Evolutionary conservation across 1,284 basidiomycete genomes (phyloP).

Genomic region (Boletus mariae): DNA sequence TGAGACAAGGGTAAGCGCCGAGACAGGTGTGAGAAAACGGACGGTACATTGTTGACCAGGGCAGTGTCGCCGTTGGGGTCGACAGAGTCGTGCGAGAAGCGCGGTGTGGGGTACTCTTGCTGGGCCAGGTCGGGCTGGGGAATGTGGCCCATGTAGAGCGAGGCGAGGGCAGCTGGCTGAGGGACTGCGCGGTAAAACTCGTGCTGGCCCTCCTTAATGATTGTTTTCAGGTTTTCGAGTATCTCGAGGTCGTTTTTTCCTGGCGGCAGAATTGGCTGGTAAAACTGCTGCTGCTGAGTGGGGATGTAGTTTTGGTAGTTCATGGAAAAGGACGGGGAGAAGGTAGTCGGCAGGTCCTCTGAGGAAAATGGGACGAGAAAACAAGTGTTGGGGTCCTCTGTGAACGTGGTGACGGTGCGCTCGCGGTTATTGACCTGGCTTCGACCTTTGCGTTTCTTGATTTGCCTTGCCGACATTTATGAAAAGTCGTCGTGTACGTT

Average conservation of each 20-base stretch:
- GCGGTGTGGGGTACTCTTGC: conserved; percentile 16
- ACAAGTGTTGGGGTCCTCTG: conserved; percentile 49
- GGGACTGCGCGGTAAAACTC: conserved; percentile 62
- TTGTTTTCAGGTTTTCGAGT: conserved; percentile 65
- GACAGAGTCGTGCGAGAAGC: not conserved
- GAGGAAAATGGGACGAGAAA: conserved; percentile 45
- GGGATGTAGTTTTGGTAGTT: conserved; percentile 26
- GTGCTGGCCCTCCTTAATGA: conserved; percentile 69
- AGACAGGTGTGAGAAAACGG: not conserved
- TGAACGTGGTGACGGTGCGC: conserved; percentile 61
- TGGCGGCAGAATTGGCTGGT: conserved; percentile 33
- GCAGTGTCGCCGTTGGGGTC: conserved; percentile 10
- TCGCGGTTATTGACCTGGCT: conserved; percentile 52
- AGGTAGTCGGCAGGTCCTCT: conserved; percentile 41
- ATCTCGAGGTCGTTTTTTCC: conserved; percentile 64
- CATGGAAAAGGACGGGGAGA: conserved; percentile 12
- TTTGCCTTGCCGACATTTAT: conserved; percentile 55
- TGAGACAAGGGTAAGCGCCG: conserved; percentile 11
- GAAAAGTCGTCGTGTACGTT: too few species aligned
- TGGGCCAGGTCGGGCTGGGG: conserved; percentile 35
- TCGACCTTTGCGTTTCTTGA: conserved; percentile 57
- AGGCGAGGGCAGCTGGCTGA: conserved; percentile 58
- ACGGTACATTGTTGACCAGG: conserved; percentile 27
- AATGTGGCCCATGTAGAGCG: conserved; percentile 53
- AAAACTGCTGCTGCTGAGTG: conserved; percentile 20